phyloP scores from a whole-genome alignment of 2,329 filamentous ascomycete genomes.

The Claviceps digitariae region DNA sequence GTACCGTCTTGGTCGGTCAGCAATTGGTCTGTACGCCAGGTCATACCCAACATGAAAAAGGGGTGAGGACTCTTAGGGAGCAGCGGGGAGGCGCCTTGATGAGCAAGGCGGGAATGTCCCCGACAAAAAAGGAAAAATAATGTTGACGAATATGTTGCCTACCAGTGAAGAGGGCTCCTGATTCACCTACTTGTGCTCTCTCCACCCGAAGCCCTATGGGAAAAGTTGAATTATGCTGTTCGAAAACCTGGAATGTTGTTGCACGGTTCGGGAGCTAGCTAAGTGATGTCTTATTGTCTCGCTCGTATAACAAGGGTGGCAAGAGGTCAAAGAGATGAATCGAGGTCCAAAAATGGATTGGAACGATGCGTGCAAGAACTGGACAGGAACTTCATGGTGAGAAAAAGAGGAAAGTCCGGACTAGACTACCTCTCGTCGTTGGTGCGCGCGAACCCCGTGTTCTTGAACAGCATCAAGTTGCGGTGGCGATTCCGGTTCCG shows the following conservation, averaged over 20 bases:
- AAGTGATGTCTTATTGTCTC: background rate
- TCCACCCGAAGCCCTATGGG: background rate
- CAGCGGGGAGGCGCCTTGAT: background rate
- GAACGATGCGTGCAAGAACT: background rate
- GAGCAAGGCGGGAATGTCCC: background rate
- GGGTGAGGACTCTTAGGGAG: no score
- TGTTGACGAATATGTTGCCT: background rate
- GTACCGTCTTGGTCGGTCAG: background rate
- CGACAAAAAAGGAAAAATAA: background rate
- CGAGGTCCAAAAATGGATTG: background rate
- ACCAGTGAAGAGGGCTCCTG: background rate
- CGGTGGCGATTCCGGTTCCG: background rate
- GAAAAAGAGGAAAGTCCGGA: background rate
- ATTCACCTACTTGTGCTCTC: background rate
- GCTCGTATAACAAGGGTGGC: background rate
- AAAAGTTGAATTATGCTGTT: background rate
- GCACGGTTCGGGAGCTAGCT: background rate
- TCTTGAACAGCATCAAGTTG: background rate
- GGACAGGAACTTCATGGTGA: background rate
- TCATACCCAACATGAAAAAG: background rate
- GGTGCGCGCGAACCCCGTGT: background rate
- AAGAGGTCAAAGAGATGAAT: background rate
- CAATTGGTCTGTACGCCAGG: background rate
- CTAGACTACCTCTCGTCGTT: background rate
- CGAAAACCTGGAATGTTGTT: background rate